Evolutionary conservation across 2,329 filamentous ascomycete species (phyloP).

Genomic region (Sarocladium strictum): DNA sequence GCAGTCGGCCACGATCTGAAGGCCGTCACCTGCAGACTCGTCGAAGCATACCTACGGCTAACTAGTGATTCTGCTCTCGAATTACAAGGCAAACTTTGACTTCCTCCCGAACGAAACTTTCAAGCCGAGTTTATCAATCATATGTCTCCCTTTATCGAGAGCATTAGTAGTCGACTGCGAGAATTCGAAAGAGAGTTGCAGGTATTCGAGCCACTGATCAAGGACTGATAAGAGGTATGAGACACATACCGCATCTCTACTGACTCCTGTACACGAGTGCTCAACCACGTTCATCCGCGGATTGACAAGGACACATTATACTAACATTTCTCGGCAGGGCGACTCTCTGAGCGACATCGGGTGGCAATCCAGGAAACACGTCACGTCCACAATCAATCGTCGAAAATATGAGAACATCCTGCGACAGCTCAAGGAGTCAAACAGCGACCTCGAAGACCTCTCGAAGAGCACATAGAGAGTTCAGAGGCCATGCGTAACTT

Average conservation of each 20-base stretch:
- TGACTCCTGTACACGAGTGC: background rate
- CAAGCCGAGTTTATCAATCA: background rate
- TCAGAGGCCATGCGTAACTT: background rate
- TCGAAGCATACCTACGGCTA: too few relatives aligned
- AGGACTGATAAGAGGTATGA: conserved; percentile 1
- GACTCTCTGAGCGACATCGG: background rate
- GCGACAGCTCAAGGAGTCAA: background rate
- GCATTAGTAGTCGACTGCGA: background rate
- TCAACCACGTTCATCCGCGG: background rate
- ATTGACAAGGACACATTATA: too few relatives aligned
- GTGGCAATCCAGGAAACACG: background rate
- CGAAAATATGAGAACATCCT: background rate
- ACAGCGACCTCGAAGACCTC: conserved; percentile 1
- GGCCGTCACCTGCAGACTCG: too few relatives aligned
- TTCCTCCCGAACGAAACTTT: background rate
- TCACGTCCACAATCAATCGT: background rate
- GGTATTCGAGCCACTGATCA: background rate
- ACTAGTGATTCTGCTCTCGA: too few relatives aligned
- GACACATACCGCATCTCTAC: background rate
- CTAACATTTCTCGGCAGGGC: background rate
- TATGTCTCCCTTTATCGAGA: background rate
- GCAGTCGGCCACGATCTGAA: too few relatives aligned
- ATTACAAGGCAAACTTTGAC: too few relatives aligned
- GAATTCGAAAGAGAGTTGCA: background rate
- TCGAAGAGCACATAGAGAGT: background rate